Percentiles rank a stretch among this genome's conserved stretches.
These are phyloP conservation scores for Trichoderma gamsii DNA, from an alignment of 495 filamentous ascomycete genomes.

Conservation along the genomic window DNA sequence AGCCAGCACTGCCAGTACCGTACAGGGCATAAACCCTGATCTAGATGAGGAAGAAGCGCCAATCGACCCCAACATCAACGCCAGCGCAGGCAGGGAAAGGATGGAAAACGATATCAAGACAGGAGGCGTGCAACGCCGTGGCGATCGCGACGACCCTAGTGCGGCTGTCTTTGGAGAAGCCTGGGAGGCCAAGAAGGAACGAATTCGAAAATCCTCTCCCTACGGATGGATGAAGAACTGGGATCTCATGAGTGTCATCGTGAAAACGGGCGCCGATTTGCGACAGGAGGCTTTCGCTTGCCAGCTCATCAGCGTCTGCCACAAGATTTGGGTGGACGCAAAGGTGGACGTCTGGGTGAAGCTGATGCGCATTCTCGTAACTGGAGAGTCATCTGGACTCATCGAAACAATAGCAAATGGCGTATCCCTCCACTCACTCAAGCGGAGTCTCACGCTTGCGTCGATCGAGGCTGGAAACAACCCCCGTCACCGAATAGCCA, in stretches of 20 bases:
- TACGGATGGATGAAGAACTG: constrained; percentile 76
- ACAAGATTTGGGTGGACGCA: constrained; percentile 70
- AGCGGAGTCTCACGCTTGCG: constrained; percentile 65
- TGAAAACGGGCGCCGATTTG: constrained; percentile 71
- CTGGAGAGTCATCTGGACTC: constrained; percentile 68
- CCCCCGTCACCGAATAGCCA: constrained; percentile 60
- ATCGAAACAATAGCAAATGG: constrained; percentile 79
- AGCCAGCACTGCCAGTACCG: constrained; percentile 31
- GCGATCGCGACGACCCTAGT: constrained; percentile 73
- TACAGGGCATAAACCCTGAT: constrained; percentile 27
- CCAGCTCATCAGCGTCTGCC: constrained; percentile 67
- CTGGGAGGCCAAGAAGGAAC: constrained; percentile 69
- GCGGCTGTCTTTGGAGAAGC: constrained; percentile 74
- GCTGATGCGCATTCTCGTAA: constrained; percentile 72
- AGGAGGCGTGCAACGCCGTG: constrained; percentile 65
- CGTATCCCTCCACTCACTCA: constrained; percentile 68
- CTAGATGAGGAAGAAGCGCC: constrained; percentile 36
- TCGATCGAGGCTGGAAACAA: constrained; percentile 59
- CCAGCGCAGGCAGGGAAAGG: constrained; percentile 61
- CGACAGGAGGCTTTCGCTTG: constrained; percentile 74
- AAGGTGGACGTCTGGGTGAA: constrained; percentile 70
- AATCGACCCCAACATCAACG: constrained; percentile 44
- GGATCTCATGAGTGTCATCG: constrained; percentile 73
- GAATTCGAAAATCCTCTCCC: constrained; percentile 66
- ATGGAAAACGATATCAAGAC: constrained; percentile 81